Conservation (phyloP, 352 stramenopile species). For the Pythium aquatile region DNA sequence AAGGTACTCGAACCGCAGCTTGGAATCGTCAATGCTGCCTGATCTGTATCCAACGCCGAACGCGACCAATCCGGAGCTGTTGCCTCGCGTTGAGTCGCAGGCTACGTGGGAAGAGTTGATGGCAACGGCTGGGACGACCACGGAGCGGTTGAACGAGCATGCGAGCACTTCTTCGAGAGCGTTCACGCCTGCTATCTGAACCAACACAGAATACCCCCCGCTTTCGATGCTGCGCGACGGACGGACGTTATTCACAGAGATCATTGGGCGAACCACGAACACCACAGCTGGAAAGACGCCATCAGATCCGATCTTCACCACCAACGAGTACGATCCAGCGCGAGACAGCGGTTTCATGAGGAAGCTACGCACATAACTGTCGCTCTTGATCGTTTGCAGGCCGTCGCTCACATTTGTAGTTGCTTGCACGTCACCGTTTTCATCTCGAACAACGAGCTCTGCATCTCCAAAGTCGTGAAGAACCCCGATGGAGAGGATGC, state of each 20-base stretch:
- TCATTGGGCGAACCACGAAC: too few species aligned
- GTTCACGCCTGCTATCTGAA: conserved; percentile 8
- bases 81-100: conserved; percentile 7
- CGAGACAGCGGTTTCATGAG: too few species aligned
- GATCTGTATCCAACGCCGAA: conserved; percentile 11
- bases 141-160: conserved; percentile 21
- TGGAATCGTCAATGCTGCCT: neutral
- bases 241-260: neutral
- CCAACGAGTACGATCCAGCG: too few species aligned
- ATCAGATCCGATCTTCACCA: too few species aligned
- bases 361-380: too few species aligned
- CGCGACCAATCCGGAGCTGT: conserved; percentile 5
- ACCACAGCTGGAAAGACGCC: too few species aligned
- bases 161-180: conserved; percentile 20
- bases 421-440: too few species aligned
- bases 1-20: conserved; percentile 19
- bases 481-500: neutral
- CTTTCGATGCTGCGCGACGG: neutral
- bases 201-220: conserved; percentile 6
- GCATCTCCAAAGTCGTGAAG: neutral
- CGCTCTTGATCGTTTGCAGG: too few species aligned
- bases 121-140: neutral
- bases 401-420: too few species aligned
- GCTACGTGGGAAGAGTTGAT: conserved; percentile 12
- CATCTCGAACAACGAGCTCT: neutral